Evolutionary conservation across 1,284 basidiomycete species (phyloP), one percentile per base, ranked within the genome.

Genomic region (Irpex sp.): DNA sequence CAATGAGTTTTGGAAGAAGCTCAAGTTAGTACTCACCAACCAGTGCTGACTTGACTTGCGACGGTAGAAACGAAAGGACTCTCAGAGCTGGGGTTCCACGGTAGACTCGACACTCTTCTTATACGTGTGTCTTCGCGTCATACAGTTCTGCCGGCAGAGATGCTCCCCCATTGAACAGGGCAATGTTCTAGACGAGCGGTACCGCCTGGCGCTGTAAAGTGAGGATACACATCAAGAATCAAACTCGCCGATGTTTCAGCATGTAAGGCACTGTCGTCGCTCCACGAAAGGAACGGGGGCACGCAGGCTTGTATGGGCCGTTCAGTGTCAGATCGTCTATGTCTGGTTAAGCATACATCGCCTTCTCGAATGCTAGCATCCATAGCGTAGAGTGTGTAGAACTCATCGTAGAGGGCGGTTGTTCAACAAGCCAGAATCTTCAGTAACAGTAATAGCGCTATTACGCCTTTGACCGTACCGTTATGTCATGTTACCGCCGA

Each of bases 11-110:
- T 50, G n/a, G 49, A n/a, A n/a, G 49, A 21, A 50, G 49, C 17
- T 13, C 17, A 17, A n/a, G 8, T 8, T 21, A 8, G 15, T 17
- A 50, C 54, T 61, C 53, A 61, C 60, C 60, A 57, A 61, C 60
- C 60, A 50, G 60, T 39, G 55, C 60, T 55, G 54, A 61, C 46
- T 61, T 61, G 60, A 61, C 36, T 26, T 57, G 60, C 55, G 60
- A 61, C 35, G 54, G 55, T 53, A 26, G 50, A 39, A 50, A 61
- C 59, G 59, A 60, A 60, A 17, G 60, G 57, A 61, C 60, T 57
- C 55, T 43, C 50, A 47, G 60, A 61, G 60, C 60, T 61, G 55
- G 15, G 60, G 60, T 13, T 50, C 17, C 17, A 17, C 49, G 17
- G 49, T 13, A 21, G 13, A 50, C 49, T 17, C 15, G n/a, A 21